Evolutionary conservation across 1,284 basidiomycete species (phyloP), one percentile per base, ranked within the genome.

Genomic region (Tilletia horrida): DNA sequence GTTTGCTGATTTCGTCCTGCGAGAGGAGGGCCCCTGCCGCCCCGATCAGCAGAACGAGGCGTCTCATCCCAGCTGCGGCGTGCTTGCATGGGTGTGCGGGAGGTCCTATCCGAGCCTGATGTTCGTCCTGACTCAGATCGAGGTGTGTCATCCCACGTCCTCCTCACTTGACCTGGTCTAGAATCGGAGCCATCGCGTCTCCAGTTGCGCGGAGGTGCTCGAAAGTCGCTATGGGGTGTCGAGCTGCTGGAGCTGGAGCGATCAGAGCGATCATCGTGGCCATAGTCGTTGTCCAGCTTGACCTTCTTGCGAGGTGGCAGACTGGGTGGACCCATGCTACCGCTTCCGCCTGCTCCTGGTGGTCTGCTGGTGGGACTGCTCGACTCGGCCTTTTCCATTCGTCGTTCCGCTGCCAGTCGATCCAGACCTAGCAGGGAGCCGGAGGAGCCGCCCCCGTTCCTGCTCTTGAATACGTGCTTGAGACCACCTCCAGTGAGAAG

Each of bases 321-420:
- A 18, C 45, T 23, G 45, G 47, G 65, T 9, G 40, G 62, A 52
- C n/a, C 52, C 23, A 31, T 52, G 21, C 23, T 25, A 25, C 50
- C 50, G 25, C 50, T 25, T 21, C 21, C 50, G 14, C n/a, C 21
- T 25, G 4, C 50, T 27, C 50, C 23, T 27, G 16, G 23, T 4
- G 35, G 35, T 11, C 35, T 4, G 35, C 35, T 40, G 35, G 6
- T 40, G 6, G 35, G 62, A 62, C 23, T 73, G 65, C 65, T 83
- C 81, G 14, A 86, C 87, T 59, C 91, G 85, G 83, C 97, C 80
- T 94, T 91, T 67, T 87, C 88, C 0, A 94, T 93, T 1, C 97
- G 85, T 42, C 86, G 86, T 81, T 97, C 93, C 88, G 47, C 4
- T 91, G 88, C 67, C 87, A 86, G 76, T 88, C 0, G 87, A 83